phyloP scores from a whole-genome alignment of 805 yeast genomes.

The Kazachstania psychrophila region DNA sequence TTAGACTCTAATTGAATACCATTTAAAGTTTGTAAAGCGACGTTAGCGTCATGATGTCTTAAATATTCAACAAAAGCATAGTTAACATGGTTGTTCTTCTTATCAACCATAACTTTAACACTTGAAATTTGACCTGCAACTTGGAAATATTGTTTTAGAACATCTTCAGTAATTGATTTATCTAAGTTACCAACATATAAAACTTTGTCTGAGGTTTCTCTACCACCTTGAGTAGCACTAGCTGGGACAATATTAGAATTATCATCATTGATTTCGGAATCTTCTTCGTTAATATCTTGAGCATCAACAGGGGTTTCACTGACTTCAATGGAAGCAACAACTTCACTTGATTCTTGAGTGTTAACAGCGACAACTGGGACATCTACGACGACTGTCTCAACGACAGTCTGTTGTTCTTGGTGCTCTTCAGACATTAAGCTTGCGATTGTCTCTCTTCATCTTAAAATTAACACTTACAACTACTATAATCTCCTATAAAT shows the following conservation, averaged over 20 bases:
- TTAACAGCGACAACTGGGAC: background rate
- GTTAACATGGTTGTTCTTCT: slow-evolving; percentile 61
- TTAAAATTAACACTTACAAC: too few relatives aligned
- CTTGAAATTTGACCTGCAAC: slow-evolving; percentile 51
- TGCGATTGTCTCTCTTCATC: too few relatives aligned
- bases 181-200: slow-evolving; percentile 71
- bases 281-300: background rate
- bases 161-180: slow-evolving; percentile 54
- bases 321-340: background rate
- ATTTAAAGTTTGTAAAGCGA: slow-evolving; percentile 52
- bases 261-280: background rate
- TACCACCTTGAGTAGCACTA: slow-evolving; percentile 70
- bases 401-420: background rate
- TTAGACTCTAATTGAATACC: slow-evolving; percentile 47
- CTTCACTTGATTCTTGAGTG: background rate
- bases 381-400: background rate
- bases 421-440: slow-evolving; percentile 1
- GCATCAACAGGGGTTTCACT: background rate
- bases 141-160: slow-evolving; percentile 52
- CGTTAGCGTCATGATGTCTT: slow-evolving; percentile 46
- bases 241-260: slow-evolving; percentile 36
- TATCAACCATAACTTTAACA: slow-evolving; percentile 67
- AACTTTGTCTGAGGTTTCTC: slow-evolving; percentile 65
- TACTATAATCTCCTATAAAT: too few relatives aligned
- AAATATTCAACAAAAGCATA: slow-evolving; percentile 79